These are phyloP conservation scores for Trichoderma reesei DNA, from an alignment of 495 filamentous ascomycete genomes.

Conservation along the genomic window DNA sequence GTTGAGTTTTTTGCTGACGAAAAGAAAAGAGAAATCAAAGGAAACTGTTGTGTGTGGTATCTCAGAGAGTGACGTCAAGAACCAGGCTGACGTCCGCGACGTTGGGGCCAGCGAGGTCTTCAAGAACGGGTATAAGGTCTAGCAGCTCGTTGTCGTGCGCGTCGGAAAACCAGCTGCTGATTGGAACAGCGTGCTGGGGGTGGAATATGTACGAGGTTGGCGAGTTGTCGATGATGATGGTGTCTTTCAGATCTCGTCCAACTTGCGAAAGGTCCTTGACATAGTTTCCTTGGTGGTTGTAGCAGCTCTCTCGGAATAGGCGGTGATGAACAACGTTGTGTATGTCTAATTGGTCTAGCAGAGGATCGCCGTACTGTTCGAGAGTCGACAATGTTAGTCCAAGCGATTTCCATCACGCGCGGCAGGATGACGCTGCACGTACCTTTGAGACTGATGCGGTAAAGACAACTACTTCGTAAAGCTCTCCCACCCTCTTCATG, in stretches of 20 bases:
- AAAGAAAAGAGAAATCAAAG: background rate
- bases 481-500: conserved; percentile 95
- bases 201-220: conserved; percentile 99
- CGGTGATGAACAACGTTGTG: conserved; percentile 94
- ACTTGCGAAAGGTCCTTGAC: conserved; percentile 98
- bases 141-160: conserved; percentile 98
- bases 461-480: conserved; percentile 98
- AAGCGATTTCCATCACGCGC: background rate
- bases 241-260: conserved; percentile 89
- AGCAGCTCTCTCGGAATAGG: conserved; percentile 95
- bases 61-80: conserved; percentile 85
- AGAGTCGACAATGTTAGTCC: conserved; percentile 9
- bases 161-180: conserved; percentile 99
- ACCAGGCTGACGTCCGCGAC: conserved; percentile 96
- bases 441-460: conserved; percentile 98
- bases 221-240: conserved; percentile 99
- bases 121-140: conserved; percentile 95
- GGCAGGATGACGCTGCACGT: conserved; percentile 19
- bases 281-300: conserved; percentile 98
- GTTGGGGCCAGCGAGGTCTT: conserved; percentile 80
- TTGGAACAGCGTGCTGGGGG: conserved; percentile 96
- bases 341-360: conserved; percentile 95
- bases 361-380: conserved; percentile 82
- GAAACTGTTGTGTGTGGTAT: conserved; percentile 20
- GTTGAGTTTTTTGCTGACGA: conserved; percentile 18